These are phyloP conservation scores for Rubroboletus pulcherrimus DNA, from an alignment of 768 basidiomycete genomes.

Conservation along the genomic window DNA sequence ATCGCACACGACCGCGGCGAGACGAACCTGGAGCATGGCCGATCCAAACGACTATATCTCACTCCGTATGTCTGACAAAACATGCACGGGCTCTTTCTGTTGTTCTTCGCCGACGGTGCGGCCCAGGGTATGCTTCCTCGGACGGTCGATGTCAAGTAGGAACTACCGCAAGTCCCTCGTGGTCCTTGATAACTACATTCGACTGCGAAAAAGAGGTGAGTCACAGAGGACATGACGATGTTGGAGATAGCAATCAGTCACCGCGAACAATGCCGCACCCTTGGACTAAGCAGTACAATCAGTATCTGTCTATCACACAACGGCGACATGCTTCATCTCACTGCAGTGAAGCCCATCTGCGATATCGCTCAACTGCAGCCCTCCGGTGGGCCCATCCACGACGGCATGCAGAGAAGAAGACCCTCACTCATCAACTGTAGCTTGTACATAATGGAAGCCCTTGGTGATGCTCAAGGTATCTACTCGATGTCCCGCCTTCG, in stretches of 20 bases:
- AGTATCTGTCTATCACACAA: too few species aligned
- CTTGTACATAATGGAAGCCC: too few species aligned
- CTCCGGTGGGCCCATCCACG: too few species aligned
- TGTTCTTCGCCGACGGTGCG: slow-evolving; percentile 34
- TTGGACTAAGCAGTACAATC: too few species aligned
- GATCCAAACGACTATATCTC: slow-evolving; percentile 34
- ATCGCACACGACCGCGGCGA: not conserved
- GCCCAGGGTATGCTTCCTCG: slow-evolving; percentile 47
- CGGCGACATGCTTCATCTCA: too few species aligned
- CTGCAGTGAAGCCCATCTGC: too few species aligned
- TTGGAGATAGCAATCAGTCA: slow-evolving; percentile 26
- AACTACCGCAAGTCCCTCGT: slow-evolving; percentile 24
- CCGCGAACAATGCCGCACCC: slow-evolving; percentile 36
- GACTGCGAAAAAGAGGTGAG: not conserved
- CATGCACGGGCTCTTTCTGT: slow-evolving; percentile 13
- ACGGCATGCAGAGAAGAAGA: too few species aligned
- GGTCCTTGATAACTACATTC: slow-evolving; percentile 34
- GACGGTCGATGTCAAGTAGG: slow-evolving; percentile 31
- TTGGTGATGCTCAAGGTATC: too few species aligned
- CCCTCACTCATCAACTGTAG: too few species aligned
- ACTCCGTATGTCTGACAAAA: slow-evolving; percentile 17
- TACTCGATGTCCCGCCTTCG: too few species aligned
- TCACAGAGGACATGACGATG: not conserved
- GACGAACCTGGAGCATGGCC: slow-evolving; percentile 8
- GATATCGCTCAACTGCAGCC: too few species aligned